phyloP scores from a whole-genome alignment of 2,329 filamentous ascomycete species.

The Aspergillus latus region DNA sequence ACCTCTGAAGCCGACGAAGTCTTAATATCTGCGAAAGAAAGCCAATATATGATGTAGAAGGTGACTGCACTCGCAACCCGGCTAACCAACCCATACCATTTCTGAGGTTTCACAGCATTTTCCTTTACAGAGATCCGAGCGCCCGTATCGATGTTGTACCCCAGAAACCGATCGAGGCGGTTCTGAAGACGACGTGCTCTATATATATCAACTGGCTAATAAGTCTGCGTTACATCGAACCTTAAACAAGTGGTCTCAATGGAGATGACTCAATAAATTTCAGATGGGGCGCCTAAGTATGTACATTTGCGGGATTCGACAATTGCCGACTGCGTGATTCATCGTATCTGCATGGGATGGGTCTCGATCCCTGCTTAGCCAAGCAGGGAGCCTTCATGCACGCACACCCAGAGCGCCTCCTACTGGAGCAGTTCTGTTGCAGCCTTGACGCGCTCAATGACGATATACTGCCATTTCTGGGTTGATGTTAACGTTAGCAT shows the following conservation, averaged over 20 bases:
- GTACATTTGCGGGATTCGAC: background rate
- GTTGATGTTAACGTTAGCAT: background rate
- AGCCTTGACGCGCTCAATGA: conserved; percentile 37
- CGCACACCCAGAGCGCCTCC: background rate
- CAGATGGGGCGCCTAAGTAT: background rate
- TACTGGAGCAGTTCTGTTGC: conserved; percentile 33
- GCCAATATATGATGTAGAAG: too few species aligned
- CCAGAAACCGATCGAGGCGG: too few species aligned
- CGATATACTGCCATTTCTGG: conserved; percentile 45
- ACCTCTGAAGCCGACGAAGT: background rate
- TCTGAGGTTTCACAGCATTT: too few species aligned
- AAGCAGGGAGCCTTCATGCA: background rate
- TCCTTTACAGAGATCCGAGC: too few species aligned
- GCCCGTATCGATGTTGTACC: too few species aligned
- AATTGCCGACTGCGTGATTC: background rate
- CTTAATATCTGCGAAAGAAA: background rate
- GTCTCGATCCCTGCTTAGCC: background rate
- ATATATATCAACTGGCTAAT: background rate
- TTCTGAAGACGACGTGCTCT: too few species aligned
- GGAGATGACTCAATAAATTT: background rate
- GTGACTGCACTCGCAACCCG: too few species aligned
- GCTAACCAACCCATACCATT: too few species aligned
- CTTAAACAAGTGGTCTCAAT: background rate
- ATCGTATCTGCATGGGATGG: conserved; percentile 8
- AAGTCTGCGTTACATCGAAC: background rate